phyloP scores from a whole-genome alignment of 768 basidiomycete genomes.

The Butyriboletus loyo region DNA sequence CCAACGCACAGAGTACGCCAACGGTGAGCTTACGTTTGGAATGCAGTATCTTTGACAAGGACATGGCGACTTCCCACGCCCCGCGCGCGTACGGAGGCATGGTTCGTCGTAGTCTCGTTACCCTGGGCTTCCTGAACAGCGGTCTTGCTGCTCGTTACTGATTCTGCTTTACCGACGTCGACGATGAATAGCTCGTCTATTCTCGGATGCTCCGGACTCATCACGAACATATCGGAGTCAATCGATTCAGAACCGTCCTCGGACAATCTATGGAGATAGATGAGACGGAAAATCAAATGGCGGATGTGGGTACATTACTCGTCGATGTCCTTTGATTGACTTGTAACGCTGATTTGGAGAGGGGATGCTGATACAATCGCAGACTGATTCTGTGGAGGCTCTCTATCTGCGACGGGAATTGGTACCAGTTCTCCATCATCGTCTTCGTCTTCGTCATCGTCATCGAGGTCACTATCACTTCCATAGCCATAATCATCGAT shows the following conservation, averaged over 20 bases:
- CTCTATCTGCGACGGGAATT: neutral
- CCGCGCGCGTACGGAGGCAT: constrained; percentile 6
- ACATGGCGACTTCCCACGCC: constrained; percentile 23
- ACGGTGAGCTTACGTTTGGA: constrained; percentile 21
- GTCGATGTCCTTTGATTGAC: constrained; percentile 2
- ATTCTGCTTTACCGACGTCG: neutral
- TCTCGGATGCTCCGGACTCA: constrained; percentile 13
- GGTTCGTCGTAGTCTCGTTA: too few species aligned
- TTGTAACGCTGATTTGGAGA: neutral
- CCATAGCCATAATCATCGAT: constrained; percentile 30
- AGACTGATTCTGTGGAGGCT: neutral
- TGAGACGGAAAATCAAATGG: neutral
- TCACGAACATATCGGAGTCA: constrained; percentile 17
- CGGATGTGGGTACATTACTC: neutral
- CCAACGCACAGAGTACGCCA: neutral
- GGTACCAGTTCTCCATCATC: too few species aligned
- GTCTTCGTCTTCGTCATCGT: too few species aligned
- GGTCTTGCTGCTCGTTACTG: constrained; percentile 9
- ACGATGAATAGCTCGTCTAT: neutral
- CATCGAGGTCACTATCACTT: constrained; percentile 37
- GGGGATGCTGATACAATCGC: neutral
- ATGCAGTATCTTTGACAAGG: constrained; percentile 29
- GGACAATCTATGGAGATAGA: constrained; percentile 1
- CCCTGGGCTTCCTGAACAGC: too few species aligned
- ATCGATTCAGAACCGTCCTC: constrained; percentile 14